Evolutionary conservation across 2,329 filamentous ascomycete genomes (phyloP).

Genomic region (Fusarium sp.): DNA sequence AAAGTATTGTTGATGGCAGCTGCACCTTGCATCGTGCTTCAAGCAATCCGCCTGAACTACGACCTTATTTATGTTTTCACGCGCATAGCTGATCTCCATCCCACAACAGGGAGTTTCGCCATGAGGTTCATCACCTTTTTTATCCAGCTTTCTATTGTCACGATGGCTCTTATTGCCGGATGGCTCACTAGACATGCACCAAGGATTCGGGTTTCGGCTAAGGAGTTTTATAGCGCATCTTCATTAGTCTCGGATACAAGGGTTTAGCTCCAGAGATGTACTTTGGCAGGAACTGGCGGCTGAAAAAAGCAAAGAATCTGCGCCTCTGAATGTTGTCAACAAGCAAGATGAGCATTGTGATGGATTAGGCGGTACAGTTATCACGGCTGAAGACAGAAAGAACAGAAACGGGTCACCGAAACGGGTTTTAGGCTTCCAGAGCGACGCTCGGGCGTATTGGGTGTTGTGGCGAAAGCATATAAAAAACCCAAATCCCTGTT

Average conservation of each 20-base stretch:
- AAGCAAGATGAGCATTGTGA: too few relatives aligned
- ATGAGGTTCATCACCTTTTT: neutral
- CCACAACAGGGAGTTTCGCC: neutral
- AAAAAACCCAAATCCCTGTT: too few relatives aligned
- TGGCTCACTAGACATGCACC: neutral
- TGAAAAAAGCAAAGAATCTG: too few relatives aligned
- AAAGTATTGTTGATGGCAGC: neutral
- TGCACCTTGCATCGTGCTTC: neutral
- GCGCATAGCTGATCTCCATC: neutral
- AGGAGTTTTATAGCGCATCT: neutral
- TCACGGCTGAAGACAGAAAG: too few relatives aligned
- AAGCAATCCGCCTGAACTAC: conserved; percentile 3
- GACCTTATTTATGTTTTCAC: conserved; percentile 1
- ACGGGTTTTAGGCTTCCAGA: too few relatives aligned
- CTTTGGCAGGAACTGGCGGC: too few relatives aligned
- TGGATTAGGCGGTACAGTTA: too few relatives aligned
- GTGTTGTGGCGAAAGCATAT: too few relatives aligned
- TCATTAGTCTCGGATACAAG: neutral
- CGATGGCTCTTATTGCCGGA: neutral
- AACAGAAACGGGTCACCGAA: too few relatives aligned
- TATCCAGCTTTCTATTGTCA: neutral
- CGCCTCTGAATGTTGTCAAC: too few relatives aligned
- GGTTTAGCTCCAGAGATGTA: accelerated
- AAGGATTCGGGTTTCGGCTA: neutral
- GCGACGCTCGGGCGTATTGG: too few relatives aligned